A percentile compares a stretch with the other conserved stretches of the same genome.
These are phyloP conservation scores for Mycosarcoma mackinlayi DNA, from an alignment of 1,284 basidiomycete genomes.

Conservation along the genomic window DNA sequence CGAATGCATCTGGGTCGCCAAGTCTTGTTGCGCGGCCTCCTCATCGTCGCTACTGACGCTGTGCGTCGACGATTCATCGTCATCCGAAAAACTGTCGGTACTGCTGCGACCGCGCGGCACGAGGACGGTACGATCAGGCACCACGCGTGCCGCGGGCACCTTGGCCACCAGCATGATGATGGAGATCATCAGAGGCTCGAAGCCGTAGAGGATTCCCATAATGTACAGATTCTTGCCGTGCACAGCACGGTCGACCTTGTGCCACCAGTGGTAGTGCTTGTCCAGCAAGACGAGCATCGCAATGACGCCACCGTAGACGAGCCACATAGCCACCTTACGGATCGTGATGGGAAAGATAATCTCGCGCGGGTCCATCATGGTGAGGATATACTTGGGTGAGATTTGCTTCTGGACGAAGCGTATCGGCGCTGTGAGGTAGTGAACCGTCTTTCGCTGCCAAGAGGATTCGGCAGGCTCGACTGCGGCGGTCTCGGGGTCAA, in stretches of 20 bases:
- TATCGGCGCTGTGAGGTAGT: constrained; percentile 15
- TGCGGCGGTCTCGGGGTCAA: constrained; percentile 1
- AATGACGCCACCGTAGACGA: constrained; percentile 31
- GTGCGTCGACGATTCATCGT: constrained; percentile 2
- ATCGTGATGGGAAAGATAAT: constrained; percentile 32
- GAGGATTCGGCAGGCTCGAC: neutral
- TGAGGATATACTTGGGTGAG: constrained; percentile 24
- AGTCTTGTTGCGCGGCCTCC: neutral
- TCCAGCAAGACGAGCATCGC: constrained; percentile 30
- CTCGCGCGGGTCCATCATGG: constrained; percentile 33
- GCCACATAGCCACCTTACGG: constrained; percentile 32
- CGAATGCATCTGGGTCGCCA: constrained; percentile 17
- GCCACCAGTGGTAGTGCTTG: constrained; percentile 43
- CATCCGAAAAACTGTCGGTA: constrained; percentile 8
- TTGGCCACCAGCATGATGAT: constrained; percentile 36
- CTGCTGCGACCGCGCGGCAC: constrained; percentile 20
- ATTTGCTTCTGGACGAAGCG: constrained; percentile 24
- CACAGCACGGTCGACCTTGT: constrained; percentile 28
- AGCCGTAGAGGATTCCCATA: constrained; percentile 41
- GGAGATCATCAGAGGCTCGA: constrained; percentile 33
- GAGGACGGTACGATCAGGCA: constrained; percentile 36
- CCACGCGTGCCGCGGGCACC: constrained; percentile 23
- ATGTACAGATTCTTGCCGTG: constrained; percentile 36
- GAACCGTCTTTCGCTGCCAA: constrained; percentile 4
- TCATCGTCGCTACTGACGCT: constrained; percentile 19